These are phyloP conservation scores for Dactylorhiza incarnata DNA, from an alignment of 106 monocot species.

Conservation along the genomic window DNA sequence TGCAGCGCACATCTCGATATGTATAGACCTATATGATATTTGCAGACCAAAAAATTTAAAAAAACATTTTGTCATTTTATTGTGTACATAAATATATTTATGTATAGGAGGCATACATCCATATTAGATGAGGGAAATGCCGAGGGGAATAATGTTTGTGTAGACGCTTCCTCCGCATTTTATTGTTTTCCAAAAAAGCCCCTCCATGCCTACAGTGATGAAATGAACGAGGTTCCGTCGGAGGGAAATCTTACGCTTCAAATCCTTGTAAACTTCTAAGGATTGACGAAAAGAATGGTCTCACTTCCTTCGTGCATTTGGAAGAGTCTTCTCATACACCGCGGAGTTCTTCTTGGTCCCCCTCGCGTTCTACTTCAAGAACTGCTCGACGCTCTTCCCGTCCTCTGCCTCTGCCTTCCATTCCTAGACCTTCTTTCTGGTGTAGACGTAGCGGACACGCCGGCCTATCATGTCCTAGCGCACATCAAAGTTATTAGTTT, in stretches of 20 bases:
- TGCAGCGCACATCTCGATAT: too few species aligned
- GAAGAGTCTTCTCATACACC: constrained; percentile 30
- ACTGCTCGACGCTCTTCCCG: constrained; percentile 68
- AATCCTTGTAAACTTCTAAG: constrained; percentile 53
- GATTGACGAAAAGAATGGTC: constrained; percentile 67
- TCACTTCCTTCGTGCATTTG: constrained; percentile 56
- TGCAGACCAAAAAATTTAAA: too few species aligned
- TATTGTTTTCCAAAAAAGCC: too few species aligned
- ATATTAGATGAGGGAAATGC: too few species aligned
- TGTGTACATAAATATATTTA: too few species aligned
- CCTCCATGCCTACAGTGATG: too few species aligned
- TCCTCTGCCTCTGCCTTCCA: constrained; percentile 81
- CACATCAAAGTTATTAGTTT: constrained; percentile 94
- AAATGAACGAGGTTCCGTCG: too few species aligned
- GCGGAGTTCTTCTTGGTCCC: constrained; percentile 48
- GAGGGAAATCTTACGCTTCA: constrained; percentile 55
- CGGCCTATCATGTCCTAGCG: constrained; percentile 91
- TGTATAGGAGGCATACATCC: too few species aligned
- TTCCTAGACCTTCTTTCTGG: constrained; percentile 83
- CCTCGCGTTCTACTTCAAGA: constrained; percentile 80
- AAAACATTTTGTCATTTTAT: too few species aligned
- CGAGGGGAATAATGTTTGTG: too few species aligned
- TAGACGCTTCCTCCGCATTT: too few species aligned
- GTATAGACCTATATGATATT: too few species aligned
- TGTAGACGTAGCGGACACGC: constrained; percentile 79